Evolutionary conservation across 1,139 yeast genomes (phyloP).

Genomic region (Barnettozyma hawaiiensis): DNA sequence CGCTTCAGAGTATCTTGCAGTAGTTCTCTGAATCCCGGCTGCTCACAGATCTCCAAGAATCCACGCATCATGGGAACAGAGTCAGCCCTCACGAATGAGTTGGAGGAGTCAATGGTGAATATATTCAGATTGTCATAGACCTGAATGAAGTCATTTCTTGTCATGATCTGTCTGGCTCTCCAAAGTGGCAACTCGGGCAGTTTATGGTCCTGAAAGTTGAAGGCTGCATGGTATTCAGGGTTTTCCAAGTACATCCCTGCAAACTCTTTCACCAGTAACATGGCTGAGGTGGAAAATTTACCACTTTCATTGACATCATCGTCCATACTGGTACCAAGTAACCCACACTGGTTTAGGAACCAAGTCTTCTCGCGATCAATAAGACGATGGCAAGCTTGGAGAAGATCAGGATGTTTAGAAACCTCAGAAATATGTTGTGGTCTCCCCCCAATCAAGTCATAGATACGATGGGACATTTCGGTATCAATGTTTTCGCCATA

Average conservation of each 20-base stretch:
- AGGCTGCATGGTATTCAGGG: slow-evolving; percentile 16
- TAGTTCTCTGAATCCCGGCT: slow-evolving; percentile 68
- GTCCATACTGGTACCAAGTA: slow-evolving; percentile 74
- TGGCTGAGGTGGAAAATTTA: slow-evolving; percentile 70
- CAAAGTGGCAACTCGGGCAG: slow-evolving; percentile 75
- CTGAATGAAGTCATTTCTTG: slow-evolving; percentile 76
- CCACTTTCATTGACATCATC: slow-evolving; percentile 88
- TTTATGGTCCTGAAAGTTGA: slow-evolving; percentile 37
- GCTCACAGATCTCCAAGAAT: slow-evolving; percentile 68
- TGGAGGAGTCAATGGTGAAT: slow-evolving; percentile 71
- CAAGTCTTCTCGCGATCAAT: slow-evolving; percentile 81
- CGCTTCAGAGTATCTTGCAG: slow-evolving; percentile 65
- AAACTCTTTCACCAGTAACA: slow-evolving; percentile 66
- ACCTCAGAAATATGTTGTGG: slow-evolving; percentile 80
- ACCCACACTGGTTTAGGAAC: slow-evolving; percentile 79
- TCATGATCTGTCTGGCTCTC: slow-evolving; percentile 83
- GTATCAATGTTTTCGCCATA: slow-evolving; percentile 37
- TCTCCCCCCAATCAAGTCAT: slow-evolving; percentile 74
- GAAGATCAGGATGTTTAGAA: slow-evolving; percentile 56
- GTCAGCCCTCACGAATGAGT: slow-evolving; percentile 72
- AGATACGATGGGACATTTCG: slow-evolving; percentile 47
- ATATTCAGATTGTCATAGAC: slow-evolving; percentile 68
- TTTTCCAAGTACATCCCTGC: slow-evolving; percentile 55
- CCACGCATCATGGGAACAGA: slow-evolving; percentile 89
- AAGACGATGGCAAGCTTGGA: slow-evolving; percentile 60